A percentile compares a stretch with the other conserved stretches of the same genome.
Evolutionary conservation across 805 yeast species (phyloP).

Genomic region (Barnettozyma californica): DNA sequence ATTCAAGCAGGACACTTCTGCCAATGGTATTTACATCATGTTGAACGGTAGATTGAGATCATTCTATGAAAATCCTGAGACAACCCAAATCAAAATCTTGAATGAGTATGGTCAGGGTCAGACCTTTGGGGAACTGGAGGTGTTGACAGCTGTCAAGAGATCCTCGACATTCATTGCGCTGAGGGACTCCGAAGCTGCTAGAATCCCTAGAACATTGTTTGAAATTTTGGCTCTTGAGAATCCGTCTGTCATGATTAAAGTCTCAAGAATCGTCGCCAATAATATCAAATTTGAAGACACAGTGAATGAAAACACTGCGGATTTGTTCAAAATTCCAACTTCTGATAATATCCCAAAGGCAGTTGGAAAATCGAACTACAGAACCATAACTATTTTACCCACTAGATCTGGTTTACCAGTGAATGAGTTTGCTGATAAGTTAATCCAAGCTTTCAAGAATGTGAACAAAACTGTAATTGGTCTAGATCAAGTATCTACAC

Average conservation of each 20-base stretch:
- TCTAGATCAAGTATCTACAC: conserved; percentile 76
- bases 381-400: conserved; percentile 84
- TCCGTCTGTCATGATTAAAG: conserved; percentile 88
- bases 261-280: conserved; percentile 79
- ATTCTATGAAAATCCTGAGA: conserved; percentile 23
- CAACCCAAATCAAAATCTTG: conserved; percentile 31
- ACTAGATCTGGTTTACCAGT: conserved; percentile 80
- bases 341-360: conserved; percentile 12
- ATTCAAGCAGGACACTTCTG: conserved; percentile 76
- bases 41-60: conserved; percentile 84
- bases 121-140: conserved; percentile 93
- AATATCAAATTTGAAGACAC: conserved; percentile 27
- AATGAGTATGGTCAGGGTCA: conserved; percentile 93
- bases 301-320: conserved; percentile 12
- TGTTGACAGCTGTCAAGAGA: conserved; percentile 72
- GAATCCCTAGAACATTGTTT: conserved; percentile 86
- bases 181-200: conserved; percentile 88
- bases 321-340: conserved; percentile 27
- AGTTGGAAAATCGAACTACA: conserved; percentile 43
- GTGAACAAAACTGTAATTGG: conserved; percentile 72
- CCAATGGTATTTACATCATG: conserved; percentile 88
- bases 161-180: conserved; percentile 73
- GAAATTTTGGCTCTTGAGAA: conserved; percentile 78
- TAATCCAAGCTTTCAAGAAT: conserved; percentile 64
- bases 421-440: conserved; percentile 69